Evolutionary conservation across 2,329 filamentous ascomycete genomes (phyloP).

Genomic region (Clarireedia paspali): DNA sequence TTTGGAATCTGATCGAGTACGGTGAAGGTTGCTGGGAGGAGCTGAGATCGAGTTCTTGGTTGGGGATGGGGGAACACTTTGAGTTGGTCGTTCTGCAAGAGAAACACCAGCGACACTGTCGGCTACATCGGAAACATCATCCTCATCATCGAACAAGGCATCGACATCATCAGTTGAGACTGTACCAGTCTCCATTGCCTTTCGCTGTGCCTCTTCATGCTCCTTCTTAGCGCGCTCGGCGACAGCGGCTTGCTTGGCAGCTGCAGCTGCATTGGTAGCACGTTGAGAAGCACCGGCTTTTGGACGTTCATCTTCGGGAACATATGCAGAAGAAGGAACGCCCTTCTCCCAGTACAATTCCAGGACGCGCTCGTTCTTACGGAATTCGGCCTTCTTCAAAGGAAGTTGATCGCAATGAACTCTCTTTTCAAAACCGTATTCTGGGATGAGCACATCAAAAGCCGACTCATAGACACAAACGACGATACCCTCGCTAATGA

Average conservation of each 20-base stretch:
- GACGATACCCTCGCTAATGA: conserved; percentile 93
- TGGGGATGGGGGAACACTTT: conserved; percentile 91
- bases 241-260: conserved; percentile 73
- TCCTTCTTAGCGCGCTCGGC: conserved; percentile 77
- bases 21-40: conserved; percentile 62
- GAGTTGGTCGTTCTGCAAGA: conserved; percentile 78
- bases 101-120: conserved; percentile 89
- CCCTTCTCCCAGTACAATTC: conserved; percentile 99
- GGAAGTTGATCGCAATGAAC: conserved; percentile 98
- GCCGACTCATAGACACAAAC: conserved; percentile 97
- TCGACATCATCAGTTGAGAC: conserved; percentile 91
- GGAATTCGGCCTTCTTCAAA: conserved; percentile 97
- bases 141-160: conserved; percentile 91
- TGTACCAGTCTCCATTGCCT: conserved; percentile 89
- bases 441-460: conserved; percentile 94
- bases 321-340: conserved; percentile 88
- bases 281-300: conserved; percentile 71
- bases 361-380: conserved; percentile 88
- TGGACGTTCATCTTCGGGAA: conserved; percentile 93
- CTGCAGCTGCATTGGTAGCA: conserved; percentile 65
- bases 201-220: conserved; percentile 81
- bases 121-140: conserved; percentile 73
- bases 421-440: conserved; percentile 98
- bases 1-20: conserved; percentile 91
- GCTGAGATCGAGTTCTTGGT: conserved; percentile 61